Percentiles rank a stretch among this genome's conserved stretches.
phyloP scores from a whole-genome alignment of 495 filamentous ascomycete species.

The Terfezia claveryi region DNA sequence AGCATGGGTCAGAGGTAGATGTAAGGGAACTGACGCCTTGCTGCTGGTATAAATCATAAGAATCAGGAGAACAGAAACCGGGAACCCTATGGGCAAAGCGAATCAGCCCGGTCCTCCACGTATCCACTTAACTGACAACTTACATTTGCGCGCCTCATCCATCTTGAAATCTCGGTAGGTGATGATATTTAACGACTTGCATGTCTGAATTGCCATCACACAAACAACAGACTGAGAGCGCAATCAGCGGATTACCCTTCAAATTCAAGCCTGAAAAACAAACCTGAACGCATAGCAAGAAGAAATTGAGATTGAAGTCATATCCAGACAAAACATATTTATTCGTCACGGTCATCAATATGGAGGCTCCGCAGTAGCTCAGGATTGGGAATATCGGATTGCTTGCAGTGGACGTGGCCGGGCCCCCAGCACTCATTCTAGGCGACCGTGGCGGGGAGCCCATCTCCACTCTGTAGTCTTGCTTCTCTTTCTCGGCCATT shows the following conservation, averaged over 20 bases:
- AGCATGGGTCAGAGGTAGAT: neutral
- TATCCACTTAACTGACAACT: neutral
- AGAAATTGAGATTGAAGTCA: conserved; percentile 92
- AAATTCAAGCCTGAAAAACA: conserved; percentile 9
- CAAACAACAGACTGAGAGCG: conserved; percentile 60
- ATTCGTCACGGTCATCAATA: conserved; percentile 97
- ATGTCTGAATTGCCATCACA: conserved; percentile 63
- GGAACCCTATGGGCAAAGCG: conserved; percentile 48
- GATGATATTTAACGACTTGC: conserved; percentile 66
- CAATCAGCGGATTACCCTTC: neutral
- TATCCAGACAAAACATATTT: conserved; percentile 88
- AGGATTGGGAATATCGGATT: conserved; percentile 62
- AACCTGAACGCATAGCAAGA: conserved; percentile 84
- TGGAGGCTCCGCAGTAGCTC: conserved; percentile 82
- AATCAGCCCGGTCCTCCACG: no score
- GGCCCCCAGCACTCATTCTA: conserved; percentile 13
- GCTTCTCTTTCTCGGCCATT: conserved; percentile 68
- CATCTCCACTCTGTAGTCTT: conserved; percentile 56
- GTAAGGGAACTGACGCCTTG: conserved; percentile 37
- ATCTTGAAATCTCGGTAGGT: conserved; percentile 75
- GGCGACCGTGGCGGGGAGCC: conserved; percentile 28
- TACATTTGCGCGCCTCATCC: conserved; percentile 82
- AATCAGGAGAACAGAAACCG: conserved; percentile 86
- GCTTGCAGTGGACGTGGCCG: conserved; percentile 29
- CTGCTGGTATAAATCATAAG: conserved; percentile 98